Conservation (phyloP, 805 yeast species). For the Suhomyces pyralidae region DNA sequence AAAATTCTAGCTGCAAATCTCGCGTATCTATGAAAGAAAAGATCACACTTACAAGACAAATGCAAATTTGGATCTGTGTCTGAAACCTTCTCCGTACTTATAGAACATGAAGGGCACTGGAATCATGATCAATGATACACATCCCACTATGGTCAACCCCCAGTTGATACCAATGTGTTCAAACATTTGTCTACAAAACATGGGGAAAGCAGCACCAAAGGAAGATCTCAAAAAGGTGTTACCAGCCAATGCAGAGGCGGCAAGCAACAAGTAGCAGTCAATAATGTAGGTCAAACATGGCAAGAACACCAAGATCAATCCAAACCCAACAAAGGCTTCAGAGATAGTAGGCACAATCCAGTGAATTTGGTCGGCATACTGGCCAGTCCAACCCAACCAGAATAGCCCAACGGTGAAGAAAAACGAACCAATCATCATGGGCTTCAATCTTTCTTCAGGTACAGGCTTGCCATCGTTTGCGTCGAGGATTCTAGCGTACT, state of each 20-base stretch:
- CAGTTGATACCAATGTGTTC: conserved; percentile 47
- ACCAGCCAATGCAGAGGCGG: conserved; percentile 66
- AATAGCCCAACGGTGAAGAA: conserved; percentile 74
- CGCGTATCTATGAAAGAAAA: not conserved
- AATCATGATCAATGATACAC: conserved; percentile 46
- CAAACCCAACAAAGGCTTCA: conserved; percentile 41
- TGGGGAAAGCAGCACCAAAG: conserved; percentile 61
- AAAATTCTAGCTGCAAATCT: not conserved
- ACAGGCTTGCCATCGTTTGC: conserved; percentile 47
- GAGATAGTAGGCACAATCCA: conserved; percentile 66
- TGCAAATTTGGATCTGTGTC: conserved; percentile 18
- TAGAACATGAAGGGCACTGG: conserved; percentile 59
- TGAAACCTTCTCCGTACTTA: conserved; percentile 37
- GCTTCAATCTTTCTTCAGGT: conserved; percentile 78
- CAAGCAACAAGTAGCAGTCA: conserved; percentile 54
- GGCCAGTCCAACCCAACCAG: conserved; percentile 89
- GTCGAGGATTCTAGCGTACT: conserved; percentile 32
- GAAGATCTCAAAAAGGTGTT: conserved; percentile 58
- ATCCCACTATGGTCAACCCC: conserved; percentile 56
- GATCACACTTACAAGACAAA: conserved; percentile 7
- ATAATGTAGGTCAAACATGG: conserved; percentile 60
- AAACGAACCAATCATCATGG: conserved; percentile 71
- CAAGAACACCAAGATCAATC: conserved; percentile 55
- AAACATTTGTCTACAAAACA: conserved; percentile 55
- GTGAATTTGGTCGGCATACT: conserved; percentile 65